Percentiles rank a stretch among this genome's conserved stretches.
phyloP scores from a whole-genome alignment of 495 filamentous ascomycete species.

The Penicillium crystallinum region DNA sequence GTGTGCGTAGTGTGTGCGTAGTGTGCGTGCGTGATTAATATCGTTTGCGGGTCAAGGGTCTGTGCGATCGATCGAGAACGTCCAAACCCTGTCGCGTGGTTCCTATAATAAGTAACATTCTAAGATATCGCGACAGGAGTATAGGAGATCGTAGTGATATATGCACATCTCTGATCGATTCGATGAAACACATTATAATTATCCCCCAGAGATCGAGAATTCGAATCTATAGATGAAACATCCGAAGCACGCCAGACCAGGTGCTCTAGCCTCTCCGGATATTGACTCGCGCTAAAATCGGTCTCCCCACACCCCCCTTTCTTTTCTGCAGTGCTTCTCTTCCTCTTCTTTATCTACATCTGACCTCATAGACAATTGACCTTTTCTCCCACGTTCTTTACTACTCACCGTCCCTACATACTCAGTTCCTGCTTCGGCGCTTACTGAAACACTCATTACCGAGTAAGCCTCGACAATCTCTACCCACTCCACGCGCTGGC shows the following conservation, averaged over 20 bases:
- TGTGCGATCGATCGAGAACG: not conserved
- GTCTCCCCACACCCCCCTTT: conserved; percentile 1
- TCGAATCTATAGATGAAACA: too few species aligned
- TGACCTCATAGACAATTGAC: not conserved
- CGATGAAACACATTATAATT: too few species aligned
- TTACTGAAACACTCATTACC: not conserved
- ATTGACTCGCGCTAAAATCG: conserved; percentile 1
- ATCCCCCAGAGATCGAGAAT: too few species aligned
- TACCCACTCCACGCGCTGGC: too few species aligned
- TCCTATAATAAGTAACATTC: not conserved
- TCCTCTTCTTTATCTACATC: not conserved
- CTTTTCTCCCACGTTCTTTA: not conserved
- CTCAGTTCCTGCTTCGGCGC: not conserved
- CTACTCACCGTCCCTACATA: not conserved
- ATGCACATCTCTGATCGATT: too few species aligned
- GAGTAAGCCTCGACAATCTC: not conserved
- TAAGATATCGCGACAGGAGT: too few species aligned
- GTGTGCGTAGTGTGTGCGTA: not conserved
- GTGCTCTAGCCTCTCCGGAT: not conserved
- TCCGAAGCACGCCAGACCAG: not conserved
- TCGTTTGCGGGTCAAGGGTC: not conserved
- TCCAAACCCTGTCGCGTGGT: not conserved
- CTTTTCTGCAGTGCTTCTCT: not conserved
- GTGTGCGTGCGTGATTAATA: not conserved
- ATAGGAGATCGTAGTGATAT: too few species aligned